phyloP scores from a whole-genome alignment of 2,329 filamentous ascomycete species.

The Botrytis byssoidea region DNA sequence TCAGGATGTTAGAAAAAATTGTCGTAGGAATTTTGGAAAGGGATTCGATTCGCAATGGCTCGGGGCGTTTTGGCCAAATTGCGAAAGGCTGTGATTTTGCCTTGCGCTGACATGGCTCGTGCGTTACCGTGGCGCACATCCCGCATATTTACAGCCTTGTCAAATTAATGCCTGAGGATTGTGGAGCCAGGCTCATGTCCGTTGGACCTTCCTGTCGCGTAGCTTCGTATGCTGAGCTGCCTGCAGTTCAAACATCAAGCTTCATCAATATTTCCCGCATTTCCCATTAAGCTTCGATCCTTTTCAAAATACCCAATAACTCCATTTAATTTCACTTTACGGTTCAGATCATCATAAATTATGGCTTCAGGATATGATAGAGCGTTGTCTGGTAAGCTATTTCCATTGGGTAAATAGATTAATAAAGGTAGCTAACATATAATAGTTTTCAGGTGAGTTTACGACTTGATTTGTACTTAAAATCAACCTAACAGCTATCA shows the following conservation, averaged over 20 bases:
- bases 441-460: constrained; percentile 76
- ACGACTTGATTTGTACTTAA: background rate
- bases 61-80: background rate
- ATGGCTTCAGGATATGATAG: constrained; percentile 98
- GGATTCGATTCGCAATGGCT: too few species aligned
- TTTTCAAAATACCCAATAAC: constrained; percentile 24
- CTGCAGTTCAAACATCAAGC: constrained; percentile 28
- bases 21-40: background rate
- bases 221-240: constrained; percentile 36
- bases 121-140: background rate
- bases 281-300: constrained; percentile 22
- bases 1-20: background rate
- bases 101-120: background rate
- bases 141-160: constrained; percentile 17
- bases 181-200: background rate
- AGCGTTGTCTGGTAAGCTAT: constrained; percentile 87
- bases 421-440: constrained; percentile 42
- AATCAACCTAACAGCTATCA: constrained; percentile 45
- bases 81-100: background rate
- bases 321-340: constrained; percentile 15
- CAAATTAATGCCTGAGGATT: constrained; percentile 16
- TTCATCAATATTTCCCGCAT: constrained; percentile 22
- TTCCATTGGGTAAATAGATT: constrained; percentile 29
- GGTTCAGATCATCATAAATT: constrained; percentile 37
- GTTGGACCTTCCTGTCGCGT: constrained; percentile 24